Evolutionary conservation across 768 basidiomycete species (phyloP).

Genomic region (Cubamyces lactineus): DNA sequence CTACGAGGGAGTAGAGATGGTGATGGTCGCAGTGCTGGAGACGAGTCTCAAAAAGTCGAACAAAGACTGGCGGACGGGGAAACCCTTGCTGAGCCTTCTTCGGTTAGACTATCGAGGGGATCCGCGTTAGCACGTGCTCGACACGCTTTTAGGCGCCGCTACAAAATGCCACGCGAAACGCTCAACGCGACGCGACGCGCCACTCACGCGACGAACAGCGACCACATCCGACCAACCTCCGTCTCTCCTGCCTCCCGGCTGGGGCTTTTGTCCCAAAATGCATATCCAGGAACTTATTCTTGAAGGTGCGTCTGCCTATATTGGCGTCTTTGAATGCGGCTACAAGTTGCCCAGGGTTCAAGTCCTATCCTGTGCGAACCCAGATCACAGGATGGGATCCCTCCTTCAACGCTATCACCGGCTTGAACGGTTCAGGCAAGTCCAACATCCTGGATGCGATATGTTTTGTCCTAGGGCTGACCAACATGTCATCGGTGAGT

Average conservation of each 20-base stretch:
- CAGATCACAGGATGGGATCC: constrained; percentile 97
- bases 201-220: constrained; percentile 20
- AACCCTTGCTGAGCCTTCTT: no score
- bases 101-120: neutral
- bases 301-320: constrained; percentile 59
- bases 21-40: neutral
- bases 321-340: neutral
- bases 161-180: neutral
- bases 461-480: constrained; percentile 97
- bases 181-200: constrained; percentile 26
- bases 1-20: neutral
- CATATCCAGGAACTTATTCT: constrained; percentile 94
- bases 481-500: constrained; percentile 89
- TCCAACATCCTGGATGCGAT: constrained; percentile 99
- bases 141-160: constrained; percentile 13
- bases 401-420: constrained; percentile 98
- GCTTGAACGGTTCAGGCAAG: constrained; percentile 94
- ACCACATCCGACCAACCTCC: neutral
- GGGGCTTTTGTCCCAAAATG: constrained; percentile 50
- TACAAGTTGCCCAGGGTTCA: constrained; percentile 73
- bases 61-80: no score
- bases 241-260: neutral
- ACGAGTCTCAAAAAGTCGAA: neutral
- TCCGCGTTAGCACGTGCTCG: neutral
- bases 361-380: constrained; percentile 95